These are phyloP conservation scores for Boletus bicolor DNA, from an alignment of 768 basidiomycete genomes.

Conservation along the genomic window DNA sequence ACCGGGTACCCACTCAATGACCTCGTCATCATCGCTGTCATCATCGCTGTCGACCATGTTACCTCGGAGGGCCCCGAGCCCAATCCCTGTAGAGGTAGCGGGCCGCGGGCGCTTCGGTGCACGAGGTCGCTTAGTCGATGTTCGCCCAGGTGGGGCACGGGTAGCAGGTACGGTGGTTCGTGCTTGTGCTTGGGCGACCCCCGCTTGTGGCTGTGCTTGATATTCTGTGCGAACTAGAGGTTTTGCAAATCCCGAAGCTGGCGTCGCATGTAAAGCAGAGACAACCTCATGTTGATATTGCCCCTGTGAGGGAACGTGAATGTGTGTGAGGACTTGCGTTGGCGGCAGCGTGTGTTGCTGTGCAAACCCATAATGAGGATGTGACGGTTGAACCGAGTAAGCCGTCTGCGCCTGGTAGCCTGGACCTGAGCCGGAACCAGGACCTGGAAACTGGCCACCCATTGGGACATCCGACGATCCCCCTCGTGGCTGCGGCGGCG, in stretches of 20 bases:
- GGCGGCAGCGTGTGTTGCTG: conserved; percentile 14
- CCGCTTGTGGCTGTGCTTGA: background rate
- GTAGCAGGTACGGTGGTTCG: background rate
- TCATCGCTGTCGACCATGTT: conserved; percentile 24
- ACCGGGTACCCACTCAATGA: conserved; percentile 22
- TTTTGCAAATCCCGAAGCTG: background rate
- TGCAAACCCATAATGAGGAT: background rate
- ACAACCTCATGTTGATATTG: conserved; percentile 7
- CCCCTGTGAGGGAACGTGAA: conserved; percentile 3
- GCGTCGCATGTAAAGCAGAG: background rate
- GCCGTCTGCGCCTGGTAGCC: background rate
- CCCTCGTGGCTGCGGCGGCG: conserved; percentile 12
- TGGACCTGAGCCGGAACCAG: background rate
- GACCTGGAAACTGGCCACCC: background rate
- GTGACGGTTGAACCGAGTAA: conserved; percentile 1
- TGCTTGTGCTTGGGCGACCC: background rate
- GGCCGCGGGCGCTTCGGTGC: conserved; percentile 20
- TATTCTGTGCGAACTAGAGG: background rate
- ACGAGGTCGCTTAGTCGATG: conserved; percentile 22
- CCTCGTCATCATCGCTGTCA: conserved; percentile 32
- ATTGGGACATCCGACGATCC: background rate
- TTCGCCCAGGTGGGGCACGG: conserved; percentile 1
- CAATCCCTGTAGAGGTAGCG: background rate
- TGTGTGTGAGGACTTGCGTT: background rate
- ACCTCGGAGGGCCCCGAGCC: background rate